Percentiles rank a stretch among this genome's conserved stretches.
Evolutionary conservation across 1,139 yeast genomes (phyloP).

Genomic region (Wickerhamiella pararugosa): DNA sequence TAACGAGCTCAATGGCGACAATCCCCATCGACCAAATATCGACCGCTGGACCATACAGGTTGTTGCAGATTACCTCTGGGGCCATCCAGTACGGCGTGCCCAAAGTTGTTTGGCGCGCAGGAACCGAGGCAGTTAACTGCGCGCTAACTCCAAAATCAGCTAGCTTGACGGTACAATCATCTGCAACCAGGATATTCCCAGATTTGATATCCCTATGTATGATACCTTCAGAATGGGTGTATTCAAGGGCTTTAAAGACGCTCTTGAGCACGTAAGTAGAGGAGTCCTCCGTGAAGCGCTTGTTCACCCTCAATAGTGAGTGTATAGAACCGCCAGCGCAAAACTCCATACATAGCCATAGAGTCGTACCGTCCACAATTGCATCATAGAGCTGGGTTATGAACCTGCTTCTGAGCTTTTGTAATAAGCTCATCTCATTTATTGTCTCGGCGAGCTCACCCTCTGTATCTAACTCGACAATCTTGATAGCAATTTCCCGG

Average conservation of each 20-base stretch:
- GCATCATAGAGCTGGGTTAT: slow-evolving; percentile 84
- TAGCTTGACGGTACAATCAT: slow-evolving; percentile 75
- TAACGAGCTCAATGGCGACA: slow-evolving; percentile 96
- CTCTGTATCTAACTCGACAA: slow-evolving; percentile 83
- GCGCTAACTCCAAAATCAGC: slow-evolving; percentile 99
- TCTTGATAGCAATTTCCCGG: slow-evolving; percentile 61
- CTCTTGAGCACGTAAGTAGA: slow-evolving; percentile 59
- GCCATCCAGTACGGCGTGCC: slow-evolving; percentile 99
- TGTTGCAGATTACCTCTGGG: slow-evolving; percentile 93
- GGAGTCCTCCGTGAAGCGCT: slow-evolving; percentile 73
- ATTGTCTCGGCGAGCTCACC: slow-evolving; percentile 87
- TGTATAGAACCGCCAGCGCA: slow-evolving; percentile 73
- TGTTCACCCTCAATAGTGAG: slow-evolving; percentile 67
- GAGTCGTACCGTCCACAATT: slow-evolving; percentile 36
- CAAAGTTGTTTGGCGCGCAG: slow-evolving; percentile 92
- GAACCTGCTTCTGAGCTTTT: slow-evolving; percentile 72
- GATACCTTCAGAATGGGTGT: slow-evolving; percentile 75
- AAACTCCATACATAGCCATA: slow-evolving; percentile 90
- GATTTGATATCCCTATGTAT: slow-evolving; percentile 94
- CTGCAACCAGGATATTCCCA: slow-evolving; percentile 77
- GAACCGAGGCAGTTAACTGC: slow-evolving; percentile 77
- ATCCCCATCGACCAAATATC: slow-evolving; percentile 97
- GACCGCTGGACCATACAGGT: slow-evolving; percentile 75
- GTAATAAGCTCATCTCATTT: slow-evolving; percentile 84
- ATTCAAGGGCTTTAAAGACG: slow-evolving; percentile 80